Base-by-base conservation (phyloP, 306 rosid genomes). In the Vigna radiata region DNA sequence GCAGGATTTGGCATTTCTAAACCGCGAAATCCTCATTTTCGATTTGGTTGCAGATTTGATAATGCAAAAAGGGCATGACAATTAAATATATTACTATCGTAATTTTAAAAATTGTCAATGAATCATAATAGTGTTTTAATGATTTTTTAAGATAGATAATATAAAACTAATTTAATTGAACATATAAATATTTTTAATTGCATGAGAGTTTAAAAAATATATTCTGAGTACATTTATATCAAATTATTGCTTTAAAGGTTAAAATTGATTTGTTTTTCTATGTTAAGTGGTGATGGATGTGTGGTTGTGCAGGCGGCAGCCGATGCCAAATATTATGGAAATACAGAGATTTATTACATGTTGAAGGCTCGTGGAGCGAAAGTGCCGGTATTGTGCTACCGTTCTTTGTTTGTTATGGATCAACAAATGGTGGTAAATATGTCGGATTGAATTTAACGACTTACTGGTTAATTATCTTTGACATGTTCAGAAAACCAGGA, bases 281-380 rank as follows among this genome's bases (percentile, higher is more conserved):
- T 70, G 25, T 27, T 50, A 36, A 69, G 1, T 58, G 17, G 29
- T 78, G 47, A 69, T 61, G 68, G 27, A 63, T 81, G 21, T 78
- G 56, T 85, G 77, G 63, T 71, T 72, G 18, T 83, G 79, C 97
- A 94, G 98, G 94, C 99, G 43, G 99, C 99, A 54, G 99, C 97
- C 31, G 99, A 96, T 83, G 98, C 99, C 33, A 96, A 93, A 78
- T 88, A 89, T 80, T 96, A 96, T 73, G 94, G 98, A 19, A 79
- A 93, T 55, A 80, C 83, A 0, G 96, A 96, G 13, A 86, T 90
- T 70, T 96, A 91, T 86, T 89, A 89, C 50, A 89, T 91, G 81
- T 73, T 96, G 77, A 91, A 90, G 82, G 91, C 94, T 17, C 96
- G 98, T 23, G 99, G 99, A 72, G 98, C 99, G 25, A 96, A 93